Evolutionary conservation across 495 filamentous ascomycete genomes (phyloP).

Genomic region (Penicillium malachiteum): DNA sequence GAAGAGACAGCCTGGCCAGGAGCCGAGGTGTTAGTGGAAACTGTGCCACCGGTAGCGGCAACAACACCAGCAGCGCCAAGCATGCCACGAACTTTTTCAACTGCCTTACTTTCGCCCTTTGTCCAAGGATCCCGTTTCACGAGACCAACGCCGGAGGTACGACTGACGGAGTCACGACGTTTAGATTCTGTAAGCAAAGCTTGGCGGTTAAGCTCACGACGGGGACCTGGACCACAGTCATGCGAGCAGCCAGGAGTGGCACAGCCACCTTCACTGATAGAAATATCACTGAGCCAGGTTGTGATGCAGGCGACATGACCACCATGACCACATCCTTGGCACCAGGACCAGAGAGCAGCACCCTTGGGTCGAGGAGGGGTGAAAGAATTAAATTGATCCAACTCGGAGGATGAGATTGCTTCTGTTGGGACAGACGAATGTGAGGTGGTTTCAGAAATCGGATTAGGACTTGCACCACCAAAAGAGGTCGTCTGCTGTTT

Average conservation of each 20-base stretch:
- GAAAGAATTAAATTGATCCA: conserved; percentile 19
- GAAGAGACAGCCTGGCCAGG: conserved; percentile 22
- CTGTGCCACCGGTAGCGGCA: conserved; percentile 20
- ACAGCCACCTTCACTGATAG: conserved; percentile 67
- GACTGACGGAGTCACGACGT: conserved; percentile 36
- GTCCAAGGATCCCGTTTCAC: conserved; percentile 47
- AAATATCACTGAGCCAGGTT: conserved; percentile 59
- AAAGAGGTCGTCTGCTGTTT: conserved; percentile 16
- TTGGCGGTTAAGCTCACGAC: conserved; percentile 47
- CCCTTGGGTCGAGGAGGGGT: conserved; percentile 29
- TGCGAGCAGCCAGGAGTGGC: conserved; percentile 72
- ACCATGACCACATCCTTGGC: conserved; percentile 72
- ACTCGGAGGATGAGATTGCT: conserved; percentile 25
- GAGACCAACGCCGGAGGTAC: conserved; percentile 35
- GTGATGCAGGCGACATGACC: conserved; percentile 69
- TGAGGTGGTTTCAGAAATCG: conserved; percentile 22
- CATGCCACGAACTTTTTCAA: conserved; percentile 51
- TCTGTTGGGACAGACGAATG: conserved; percentile 35
- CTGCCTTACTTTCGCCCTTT: conserved; percentile 43
- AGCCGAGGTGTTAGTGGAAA: conserved; percentile 22
- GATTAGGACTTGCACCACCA: conserved; percentile 9
- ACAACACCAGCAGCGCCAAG: conserved; percentile 32
- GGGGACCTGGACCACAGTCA: conserved; percentile 65
- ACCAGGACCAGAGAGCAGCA: conserved; percentile 62
- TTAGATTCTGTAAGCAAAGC: conserved; percentile 35